Percentiles rank a stretch among this genome's conserved stretches.
These are phyloP conservation scores for Hypoxylon sp. DNA, from an alignment of 2,329 filamentous ascomycete species.

Conservation along the genomic window DNA sequence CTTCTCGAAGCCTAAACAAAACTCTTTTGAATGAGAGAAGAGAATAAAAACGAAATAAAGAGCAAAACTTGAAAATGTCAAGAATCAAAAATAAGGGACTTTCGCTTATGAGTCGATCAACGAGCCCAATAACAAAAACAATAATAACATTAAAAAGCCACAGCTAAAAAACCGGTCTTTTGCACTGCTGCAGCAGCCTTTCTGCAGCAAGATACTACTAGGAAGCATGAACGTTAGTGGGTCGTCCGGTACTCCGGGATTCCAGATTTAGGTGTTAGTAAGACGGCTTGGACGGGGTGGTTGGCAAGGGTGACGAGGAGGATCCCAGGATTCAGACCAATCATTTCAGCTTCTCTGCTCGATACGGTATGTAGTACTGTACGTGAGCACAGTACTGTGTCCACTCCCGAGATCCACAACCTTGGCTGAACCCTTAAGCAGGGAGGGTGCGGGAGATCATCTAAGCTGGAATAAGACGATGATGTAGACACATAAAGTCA, in stretches of 20 bases:
- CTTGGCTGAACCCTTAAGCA: constrained; percentile 5
- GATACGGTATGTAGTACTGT: constrained; percentile 33
- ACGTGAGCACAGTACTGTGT: constrained; percentile 21
- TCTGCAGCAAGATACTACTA: constrained; percentile 1
- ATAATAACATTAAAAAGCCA: constrained; percentile 16
- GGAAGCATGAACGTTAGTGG: constrained; percentile 21
- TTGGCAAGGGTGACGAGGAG: constrained; percentile 29
- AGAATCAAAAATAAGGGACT: constrained; percentile 7
- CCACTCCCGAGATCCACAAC: constrained; percentile 17
- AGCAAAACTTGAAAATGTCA: too few relatives aligned
- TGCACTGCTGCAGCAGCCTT: constrained; percentile 1
- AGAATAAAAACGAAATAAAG: constrained; percentile 1
- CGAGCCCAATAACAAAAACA: constrained; percentile 21
- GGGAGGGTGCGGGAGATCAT: constrained; percentile 11
- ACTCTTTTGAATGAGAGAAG: not conserved
- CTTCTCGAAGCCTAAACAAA: constrained; percentile 3
- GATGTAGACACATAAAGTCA: too few relatives aligned
- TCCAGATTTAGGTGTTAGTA: constrained; percentile 26
- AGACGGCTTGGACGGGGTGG: too few relatives aligned
- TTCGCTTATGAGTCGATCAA: constrained; percentile 15
- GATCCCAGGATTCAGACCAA: constrained; percentile 18
- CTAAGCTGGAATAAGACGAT: too few relatives aligned
- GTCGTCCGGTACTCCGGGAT: constrained; percentile 28
- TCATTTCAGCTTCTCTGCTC: constrained; percentile 21
- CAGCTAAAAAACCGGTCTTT: constrained; percentile 10